Evolutionary conservation across 2,329 filamentous ascomycete species (phyloP).

Genomic region (Scolecobasidium constrictum): DNA sequence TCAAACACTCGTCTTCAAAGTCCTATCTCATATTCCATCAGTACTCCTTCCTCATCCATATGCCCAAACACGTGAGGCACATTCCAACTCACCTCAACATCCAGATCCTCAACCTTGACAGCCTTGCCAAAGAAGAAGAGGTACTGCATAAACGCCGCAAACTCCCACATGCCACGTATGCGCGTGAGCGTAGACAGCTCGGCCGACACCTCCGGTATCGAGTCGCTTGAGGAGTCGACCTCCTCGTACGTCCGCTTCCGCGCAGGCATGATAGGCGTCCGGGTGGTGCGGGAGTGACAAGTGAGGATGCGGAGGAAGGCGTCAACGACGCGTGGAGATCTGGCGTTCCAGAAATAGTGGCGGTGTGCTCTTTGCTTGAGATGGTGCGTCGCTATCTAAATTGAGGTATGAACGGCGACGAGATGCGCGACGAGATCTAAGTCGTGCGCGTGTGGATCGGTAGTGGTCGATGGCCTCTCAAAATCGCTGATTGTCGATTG

Average conservation of each 20-base stretch:
- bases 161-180: constrained; percentile 89
- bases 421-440: no score
- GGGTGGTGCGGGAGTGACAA: background rate
- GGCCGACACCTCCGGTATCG: constrained; percentile 23
- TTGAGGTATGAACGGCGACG: no score
- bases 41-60: background rate
- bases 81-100: constrained; percentile 70
- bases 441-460: no score
- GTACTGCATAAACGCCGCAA: constrained; percentile 88
- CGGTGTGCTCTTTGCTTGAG: no score
- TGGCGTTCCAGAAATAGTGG: no score
- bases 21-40: constrained; percentile 50
- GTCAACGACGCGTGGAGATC: background rate
- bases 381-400: no score
- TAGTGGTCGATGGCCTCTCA: no score
- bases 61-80: background rate
- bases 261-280: constrained; percentile 34
- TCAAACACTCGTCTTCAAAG: constrained; percentile 79
- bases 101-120: constrained; percentile 80
- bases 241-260: constrained; percentile 41
- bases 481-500: no score
- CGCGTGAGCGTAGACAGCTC: constrained; percentile 40
- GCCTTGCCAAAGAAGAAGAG: constrained; percentile 81
- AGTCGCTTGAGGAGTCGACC: constrained; percentile 40
- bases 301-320: background rate